Evolutionary conservation across 1,284 basidiomycete genomes (phyloP), one percentile per base, ranked within the genome.

Genomic region (Polyporus tsugae): DNA sequence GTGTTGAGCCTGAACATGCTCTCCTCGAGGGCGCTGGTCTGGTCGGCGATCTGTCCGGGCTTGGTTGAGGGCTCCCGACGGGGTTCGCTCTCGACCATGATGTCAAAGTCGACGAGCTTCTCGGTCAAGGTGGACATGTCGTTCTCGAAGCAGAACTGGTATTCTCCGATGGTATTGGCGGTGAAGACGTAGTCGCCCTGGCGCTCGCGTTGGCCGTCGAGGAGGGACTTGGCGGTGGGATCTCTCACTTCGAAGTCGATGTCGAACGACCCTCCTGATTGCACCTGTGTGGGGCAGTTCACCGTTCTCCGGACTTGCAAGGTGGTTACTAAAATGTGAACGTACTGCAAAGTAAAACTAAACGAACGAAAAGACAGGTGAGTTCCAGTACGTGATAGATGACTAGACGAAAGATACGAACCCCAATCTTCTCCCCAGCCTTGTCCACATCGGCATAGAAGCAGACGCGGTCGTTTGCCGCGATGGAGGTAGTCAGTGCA

Each of bases 371-470:
- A 15, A 10, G 38, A 4, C 7, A 13, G 29, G 25, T 63, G 6
- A 55, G 62, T 11, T 41, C 22, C n/a, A 17, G 35, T 22, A 33
- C 1, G 22, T 7, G 13, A 1, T 6, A 17, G 11, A 13, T 1
- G 22, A 15, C 13, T 13, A n/a, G 25, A 33, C 35, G 22, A 13
- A 15, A 25, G n/a, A 57, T 49, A 86, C 91, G 75, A 80, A 91
- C 92, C 63, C 95, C 93, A 70, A 97, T 91, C 86, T 97, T 97
- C 82, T 97, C 95, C 55, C 92, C 92, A 1, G 86, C 89, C 81
- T 96, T 95, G 84, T 99, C 97, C n/a, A 98, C 96, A 79, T 97
- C 95, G 7, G 96, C 95, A 77, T 95, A 98, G 82, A 97, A 99
- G 81, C 98, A 99, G 65, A 94, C 83, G 62, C 94, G 86, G 78